phyloP scores from a whole-genome alignment of 352 stramenopile species.

The Phytophthora cryptogea region DNA sequence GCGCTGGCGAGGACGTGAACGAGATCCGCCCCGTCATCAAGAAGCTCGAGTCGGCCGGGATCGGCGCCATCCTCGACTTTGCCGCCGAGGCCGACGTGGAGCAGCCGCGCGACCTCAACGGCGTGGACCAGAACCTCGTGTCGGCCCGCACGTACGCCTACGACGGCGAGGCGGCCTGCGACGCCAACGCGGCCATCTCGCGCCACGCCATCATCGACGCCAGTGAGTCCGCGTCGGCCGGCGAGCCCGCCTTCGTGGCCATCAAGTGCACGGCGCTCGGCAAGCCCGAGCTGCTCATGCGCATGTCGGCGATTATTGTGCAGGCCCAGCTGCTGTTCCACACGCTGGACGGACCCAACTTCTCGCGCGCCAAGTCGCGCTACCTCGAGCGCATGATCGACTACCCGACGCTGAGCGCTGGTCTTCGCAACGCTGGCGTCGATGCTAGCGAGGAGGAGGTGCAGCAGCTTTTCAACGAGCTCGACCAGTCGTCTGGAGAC shows the following conservation, averaged over 20 bases:
- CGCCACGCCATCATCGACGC: slow-evolving; percentile 83
- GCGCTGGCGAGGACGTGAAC: slow-evolving; percentile 90
- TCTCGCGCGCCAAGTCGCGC: slow-evolving; percentile 82
- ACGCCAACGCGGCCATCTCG: slow-evolving; percentile 90
- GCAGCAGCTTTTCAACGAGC: slow-evolving; percentile 61
- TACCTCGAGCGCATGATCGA: slow-evolving; percentile 84
- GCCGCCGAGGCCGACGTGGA: slow-evolving; percentile 93
- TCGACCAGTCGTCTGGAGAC: slow-evolving; percentile 70
- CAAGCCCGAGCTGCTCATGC: slow-evolving; percentile 95
- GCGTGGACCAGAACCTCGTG: slow-evolving; percentile 83
- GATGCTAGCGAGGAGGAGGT: slow-evolving; percentile 69
- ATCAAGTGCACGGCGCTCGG: slow-evolving; percentile 98
- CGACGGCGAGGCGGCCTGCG: slow-evolving; percentile 92
- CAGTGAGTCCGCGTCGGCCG: slow-evolving; percentile 37
- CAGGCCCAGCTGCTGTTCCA: slow-evolving; percentile 92
- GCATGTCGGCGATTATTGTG: slow-evolving; percentile 93
- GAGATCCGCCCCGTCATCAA: slow-evolving; percentile 84
- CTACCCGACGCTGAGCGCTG: slow-evolving; percentile 74
- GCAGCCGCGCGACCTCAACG: slow-evolving; percentile 76
- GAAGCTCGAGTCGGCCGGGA: slow-evolving; percentile 78
- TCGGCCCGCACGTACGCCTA: slow-evolving; percentile 96
- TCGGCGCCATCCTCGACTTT: slow-evolving; percentile 98
- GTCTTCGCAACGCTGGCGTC: slow-evolving; percentile 68
- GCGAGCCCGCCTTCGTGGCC: slow-evolving; percentile 92
- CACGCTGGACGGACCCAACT: slow-evolving; percentile 87